Evolutionary conservation across 2,329 filamentous ascomycete genomes (phyloP).

Genomic region (Nigrograna mackinnonii): DNA sequence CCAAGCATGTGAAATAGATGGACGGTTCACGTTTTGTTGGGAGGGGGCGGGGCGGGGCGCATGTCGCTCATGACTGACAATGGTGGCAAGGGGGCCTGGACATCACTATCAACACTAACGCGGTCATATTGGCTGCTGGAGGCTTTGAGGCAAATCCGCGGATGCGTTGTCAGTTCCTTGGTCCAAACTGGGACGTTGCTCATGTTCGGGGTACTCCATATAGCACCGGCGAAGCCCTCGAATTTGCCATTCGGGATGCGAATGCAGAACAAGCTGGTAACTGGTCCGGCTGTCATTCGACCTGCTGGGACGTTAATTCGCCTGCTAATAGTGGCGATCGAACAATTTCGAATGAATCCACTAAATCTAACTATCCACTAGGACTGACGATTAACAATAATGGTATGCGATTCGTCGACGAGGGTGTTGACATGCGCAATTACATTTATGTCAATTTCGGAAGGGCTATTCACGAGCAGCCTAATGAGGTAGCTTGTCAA

Average conservation of each 20-base stretch:
- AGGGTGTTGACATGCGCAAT: slow-evolving; percentile 67
- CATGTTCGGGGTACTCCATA: slow-evolving; percentile 66
- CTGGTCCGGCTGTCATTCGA: slow-evolving; percentile 68
- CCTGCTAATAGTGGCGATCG: slow-evolving; percentile 59
- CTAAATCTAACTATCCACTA: slow-evolving; percentile 70
- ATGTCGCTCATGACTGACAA: too few relatives aligned
- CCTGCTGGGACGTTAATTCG: slow-evolving; percentile 68
- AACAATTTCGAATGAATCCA: slow-evolving; percentile 66
- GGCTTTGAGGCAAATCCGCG: slow-evolving; percentile 66
- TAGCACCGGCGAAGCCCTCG: slow-evolving; percentile 64
- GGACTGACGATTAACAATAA: slow-evolving; percentile 68
- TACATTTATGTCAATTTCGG: slow-evolving; percentile 72
- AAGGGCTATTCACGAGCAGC: slow-evolving; percentile 62
- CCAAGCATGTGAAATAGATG: slow-evolving; percentile 1
- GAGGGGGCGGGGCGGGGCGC: too few relatives aligned
- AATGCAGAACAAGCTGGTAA: slow-evolving; percentile 59
- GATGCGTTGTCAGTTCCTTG: slow-evolving; percentile 59
- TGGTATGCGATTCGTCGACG: slow-evolving; percentile 67
- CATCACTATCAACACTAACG: too few relatives aligned
- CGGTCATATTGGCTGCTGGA: slow-evolving; percentile 61
- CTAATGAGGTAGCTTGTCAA: slow-evolving; percentile 63
- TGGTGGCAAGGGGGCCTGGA: too few relatives aligned
- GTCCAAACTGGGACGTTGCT: slow-evolving; percentile 65
- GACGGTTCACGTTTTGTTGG: too few relatives aligned
- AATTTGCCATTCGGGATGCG: slow-evolving; percentile 54